Conservation (phyloP, 441 rosid genomes). For the Populus trichocarpa region DNA sequence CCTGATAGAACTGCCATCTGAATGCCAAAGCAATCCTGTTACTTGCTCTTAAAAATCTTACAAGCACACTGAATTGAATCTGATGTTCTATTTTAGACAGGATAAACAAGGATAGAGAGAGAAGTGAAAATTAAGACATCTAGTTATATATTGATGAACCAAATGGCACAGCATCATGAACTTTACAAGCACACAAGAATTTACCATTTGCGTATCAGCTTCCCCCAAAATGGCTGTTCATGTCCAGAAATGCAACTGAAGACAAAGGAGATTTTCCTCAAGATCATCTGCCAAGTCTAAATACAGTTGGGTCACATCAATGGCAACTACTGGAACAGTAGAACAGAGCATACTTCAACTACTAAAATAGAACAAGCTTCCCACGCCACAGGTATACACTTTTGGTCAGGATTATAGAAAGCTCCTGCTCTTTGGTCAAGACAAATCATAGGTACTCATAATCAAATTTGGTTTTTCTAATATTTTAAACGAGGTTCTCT, state of each 20-base stretch:
- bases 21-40: conserved; percentile 16
- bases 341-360: no score
- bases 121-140: neutral
- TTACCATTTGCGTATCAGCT: neutral
- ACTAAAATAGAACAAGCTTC: neutral
- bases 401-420: neutral
- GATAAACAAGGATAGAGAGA: neutral
- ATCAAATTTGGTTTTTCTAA: no score
- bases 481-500: neutral
- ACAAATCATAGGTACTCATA: no score
- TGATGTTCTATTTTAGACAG: neutral
- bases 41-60: neutral
- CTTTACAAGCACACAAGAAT: neutral
- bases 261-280: no score
- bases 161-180: neutral
- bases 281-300: neutral
- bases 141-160: neutral
- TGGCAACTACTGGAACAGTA: no score
- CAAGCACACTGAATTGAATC: neutral
- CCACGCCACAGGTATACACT: neutral
- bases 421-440: no score
- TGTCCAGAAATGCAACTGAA: neutral
- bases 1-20: conserved; percentile 91
- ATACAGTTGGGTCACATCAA: neutral
- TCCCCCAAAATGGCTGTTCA: neutral